Base-by-base conservation (phyloP, 108 stramenopile species). In the Cyclostephanos tholiformis region DNA sequence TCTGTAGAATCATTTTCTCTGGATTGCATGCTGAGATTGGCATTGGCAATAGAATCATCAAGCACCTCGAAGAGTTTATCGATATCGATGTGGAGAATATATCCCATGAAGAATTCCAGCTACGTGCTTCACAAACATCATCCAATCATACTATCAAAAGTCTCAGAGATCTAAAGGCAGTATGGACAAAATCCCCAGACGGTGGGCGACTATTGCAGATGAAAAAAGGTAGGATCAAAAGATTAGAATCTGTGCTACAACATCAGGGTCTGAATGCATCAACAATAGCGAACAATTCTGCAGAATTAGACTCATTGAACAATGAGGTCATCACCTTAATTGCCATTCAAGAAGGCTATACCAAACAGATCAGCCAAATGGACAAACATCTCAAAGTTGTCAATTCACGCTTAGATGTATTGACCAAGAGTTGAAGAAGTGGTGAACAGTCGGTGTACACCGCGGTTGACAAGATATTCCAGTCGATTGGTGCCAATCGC, bases 401-500 rank as follows among this genome's bases (percentile, higher is more conserved):
- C 6, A 53, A 5, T 8, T 22, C 52, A 22, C 20, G 20, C 23
- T 53, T 53, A 53, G 52, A 20, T 25, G 3, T 6, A 53, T 25
- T 53, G 4, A 25, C 52, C 19, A 53, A 25, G 52, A 53, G 52
- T 53, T 20, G 52, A 25, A 20, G 52, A 53, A 53, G 19, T 25
- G 25, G 52, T 3, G 52, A 53, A 53, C 19, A 53, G 6, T 53
- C 52, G 19, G 52, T 53, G 23, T 53, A 53, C 52, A 53, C 52
- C 4, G 52, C 7, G 20, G 52, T 53, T 9, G 52, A 25, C 25
- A 53, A 25, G 25, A 25, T n/a, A n/a, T n/a, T n/a, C n/a, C n/a
- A n/a, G n/a, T n/a, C n/a, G n/a, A n/a, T n/a, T n/a, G n/a, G n/a
- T 41, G 41, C 41, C 4, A 41, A 41, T 41, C 9, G 41, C 4